These are phyloP conservation scores for Chlamydomonas sp. DNA, from an alignment of 139 green algal genomes.

Conservation along the genomic window DNA sequence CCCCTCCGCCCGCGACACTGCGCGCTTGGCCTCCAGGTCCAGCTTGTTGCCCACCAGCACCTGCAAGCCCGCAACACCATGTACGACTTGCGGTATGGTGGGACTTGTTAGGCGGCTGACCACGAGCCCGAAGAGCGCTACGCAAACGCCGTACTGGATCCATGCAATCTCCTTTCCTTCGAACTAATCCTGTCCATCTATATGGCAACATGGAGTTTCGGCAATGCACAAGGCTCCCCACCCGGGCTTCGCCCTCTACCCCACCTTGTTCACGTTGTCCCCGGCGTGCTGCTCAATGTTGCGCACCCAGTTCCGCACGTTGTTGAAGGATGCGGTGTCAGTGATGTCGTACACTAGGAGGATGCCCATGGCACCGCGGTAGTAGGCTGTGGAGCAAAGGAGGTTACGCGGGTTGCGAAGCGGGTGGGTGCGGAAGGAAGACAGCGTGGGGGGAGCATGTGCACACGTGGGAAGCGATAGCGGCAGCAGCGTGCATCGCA, in stretches of 20 bases:
- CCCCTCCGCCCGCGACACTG: slow-evolving; percentile 77
- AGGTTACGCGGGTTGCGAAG: not conserved
- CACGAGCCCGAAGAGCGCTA: not conserved
- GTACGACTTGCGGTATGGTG: not conserved
- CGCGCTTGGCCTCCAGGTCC: slow-evolving; percentile 90
- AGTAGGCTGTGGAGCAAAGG: slow-evolving; percentile 85
- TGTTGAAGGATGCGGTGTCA: slow-evolving; percentile 95
- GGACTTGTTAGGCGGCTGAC: too few relatives aligned
- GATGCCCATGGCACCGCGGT: slow-evolving; percentile 96
- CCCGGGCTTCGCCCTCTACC: not conserved
- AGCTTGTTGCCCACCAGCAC: slow-evolving; percentile 97
- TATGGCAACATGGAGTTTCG: not conserved
- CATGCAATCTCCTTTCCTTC: not conserved
- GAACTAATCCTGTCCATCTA: not conserved
- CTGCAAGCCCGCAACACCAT: slow-evolving; percentile 41
- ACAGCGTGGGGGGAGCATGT: not conserved
- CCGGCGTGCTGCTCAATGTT: slow-evolving; percentile 98
- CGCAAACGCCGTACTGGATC: not conserved
- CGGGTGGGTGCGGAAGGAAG: not conserved
- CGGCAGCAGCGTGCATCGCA: too few relatives aligned
- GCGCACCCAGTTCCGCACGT: slow-evolving; percentile 98
- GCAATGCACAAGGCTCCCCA: not conserved
- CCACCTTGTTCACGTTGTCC: slow-evolving; percentile 94
- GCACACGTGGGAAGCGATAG: not conserved
- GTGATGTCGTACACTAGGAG: slow-evolving; percentile 98